These are phyloP conservation scores for Nigrospora oryzae DNA, from an alignment of 2,329 filamentous ascomycete genomes.

Conservation along the genomic window DNA sequence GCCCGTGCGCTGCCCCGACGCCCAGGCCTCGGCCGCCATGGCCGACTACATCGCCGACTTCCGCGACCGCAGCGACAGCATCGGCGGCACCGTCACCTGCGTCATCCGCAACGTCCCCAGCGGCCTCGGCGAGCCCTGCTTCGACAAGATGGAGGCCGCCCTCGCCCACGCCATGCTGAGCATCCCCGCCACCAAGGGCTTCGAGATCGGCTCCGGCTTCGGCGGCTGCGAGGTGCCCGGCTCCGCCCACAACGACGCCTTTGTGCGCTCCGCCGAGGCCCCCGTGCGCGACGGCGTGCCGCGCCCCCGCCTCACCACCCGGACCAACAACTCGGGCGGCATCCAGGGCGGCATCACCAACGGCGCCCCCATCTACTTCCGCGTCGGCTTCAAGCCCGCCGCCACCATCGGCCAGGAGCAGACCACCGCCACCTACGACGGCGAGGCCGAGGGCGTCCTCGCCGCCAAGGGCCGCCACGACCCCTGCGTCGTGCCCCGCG, in stretches of 20 bases:
- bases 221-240: constrained; percentile 78
- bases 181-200: constrained; percentile 91
- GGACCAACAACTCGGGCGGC: constrained; percentile 91
- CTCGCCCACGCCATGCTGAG: constrained; percentile 91
- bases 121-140: constrained; percentile 86
- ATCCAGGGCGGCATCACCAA: constrained; percentile 95
- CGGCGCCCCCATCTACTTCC: constrained; percentile 89
- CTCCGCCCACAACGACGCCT: constrained; percentile 87
- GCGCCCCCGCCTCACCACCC: constrained; percentile 64
- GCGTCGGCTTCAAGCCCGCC: constrained; percentile 87
- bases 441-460: constrained; percentile 60
- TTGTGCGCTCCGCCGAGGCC: constrained; percentile 48
- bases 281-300: constrained; percentile 35
- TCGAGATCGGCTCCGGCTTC: constrained; percentile 92
- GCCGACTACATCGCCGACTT: constrained; percentile 69
- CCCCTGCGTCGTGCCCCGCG: constrained; percentile 82
- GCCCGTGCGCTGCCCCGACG: constrained; percentile 81
- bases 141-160: constrained; percentile 89
- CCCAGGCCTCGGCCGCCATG: constrained; percentile 60
- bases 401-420: constrained; percentile 90
- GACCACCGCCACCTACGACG: constrained; percentile 72
- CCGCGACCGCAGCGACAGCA: constrained; percentile 74
- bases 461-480: constrained; percentile 93
- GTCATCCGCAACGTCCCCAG: constrained; percentile 80
- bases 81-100: constrained; percentile 90